These are phyloP conservation scores for Plectosphaerella plurivora DNA, from an alignment of 2,329 filamentous ascomycete species.

Conservation along the genomic window DNA sequence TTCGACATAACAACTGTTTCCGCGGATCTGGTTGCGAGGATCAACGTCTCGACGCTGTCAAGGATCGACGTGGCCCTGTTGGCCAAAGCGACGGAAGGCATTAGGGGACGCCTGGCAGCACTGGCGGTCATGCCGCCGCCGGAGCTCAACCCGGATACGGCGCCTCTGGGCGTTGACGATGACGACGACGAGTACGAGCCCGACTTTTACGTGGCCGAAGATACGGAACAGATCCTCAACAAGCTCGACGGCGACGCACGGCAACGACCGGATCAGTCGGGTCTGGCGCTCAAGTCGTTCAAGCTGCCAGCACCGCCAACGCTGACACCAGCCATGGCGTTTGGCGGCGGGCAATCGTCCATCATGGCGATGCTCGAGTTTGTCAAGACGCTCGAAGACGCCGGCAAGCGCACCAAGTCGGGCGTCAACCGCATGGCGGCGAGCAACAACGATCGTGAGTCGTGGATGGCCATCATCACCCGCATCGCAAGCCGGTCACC, in stretches of 20 bases:
- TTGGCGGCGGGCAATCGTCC: conserved; percentile 70
- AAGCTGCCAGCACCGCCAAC: conserved; percentile 72
- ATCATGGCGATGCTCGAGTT: conserved; percentile 75
- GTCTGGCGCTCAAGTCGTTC: conserved; percentile 70
- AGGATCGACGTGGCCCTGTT: conserved; percentile 66
- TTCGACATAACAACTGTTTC: conserved; percentile 84
- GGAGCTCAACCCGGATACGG: conserved; percentile 52
- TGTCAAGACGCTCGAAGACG: conserved; percentile 68
- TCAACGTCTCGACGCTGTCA: conserved; percentile 74
- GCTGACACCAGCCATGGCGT: conserved; percentile 65
- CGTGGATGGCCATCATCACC: conserved; percentile 85
- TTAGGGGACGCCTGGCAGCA: conserved; percentile 44
- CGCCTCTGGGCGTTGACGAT: conserved; percentile 64
- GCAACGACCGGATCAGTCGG: conserved; percentile 42
- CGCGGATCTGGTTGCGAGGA: conserved; percentile 68
- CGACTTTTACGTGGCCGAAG: conserved; percentile 73
- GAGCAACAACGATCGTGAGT: conserved; percentile 78
- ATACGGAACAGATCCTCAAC: conserved; percentile 72
- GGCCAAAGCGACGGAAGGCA: conserved; percentile 66
- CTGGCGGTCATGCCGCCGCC: conserved; percentile 41
- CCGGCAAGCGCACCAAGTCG: conserved; percentile 56
- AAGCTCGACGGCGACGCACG: conserved; percentile 61
- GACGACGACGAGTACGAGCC: conserved; percentile 89
- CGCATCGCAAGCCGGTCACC: conserved; percentile 78
- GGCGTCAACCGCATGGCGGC: conserved; percentile 84